Percentiles rank a stretch among this genome's conserved stretches.
phyloP scores from a whole-genome alignment of 2,329 filamentous ascomycete genomes.

The Talaromyces islandicus region DNA sequence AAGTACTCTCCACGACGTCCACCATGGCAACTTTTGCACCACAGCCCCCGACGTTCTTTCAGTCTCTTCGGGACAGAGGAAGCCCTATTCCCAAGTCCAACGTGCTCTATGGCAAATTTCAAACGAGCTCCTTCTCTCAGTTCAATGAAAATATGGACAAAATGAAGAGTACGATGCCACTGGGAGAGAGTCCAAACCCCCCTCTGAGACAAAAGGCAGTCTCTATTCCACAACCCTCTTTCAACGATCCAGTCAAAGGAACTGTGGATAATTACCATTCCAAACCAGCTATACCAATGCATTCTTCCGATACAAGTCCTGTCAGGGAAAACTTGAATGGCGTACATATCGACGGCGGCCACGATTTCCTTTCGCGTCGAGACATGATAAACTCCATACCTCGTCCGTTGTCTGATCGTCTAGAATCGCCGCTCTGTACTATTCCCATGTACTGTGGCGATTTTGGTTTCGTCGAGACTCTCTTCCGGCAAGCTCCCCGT shows the following conservation, averaged over 20 bases:
- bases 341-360: not conserved
- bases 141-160: not conserved
- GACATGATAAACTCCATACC: not conserved
- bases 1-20: not conserved
- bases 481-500: constrained; percentile 1
- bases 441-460: constrained; percentile 22
- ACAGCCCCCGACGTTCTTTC: not conserved
- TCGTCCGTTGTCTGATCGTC: not conserved
- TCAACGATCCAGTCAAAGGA: not conserved
- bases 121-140: not conserved
- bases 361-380: not conserved
- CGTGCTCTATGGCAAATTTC: not conserved
- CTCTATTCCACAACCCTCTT: not conserved
- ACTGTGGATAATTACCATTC: not conserved
- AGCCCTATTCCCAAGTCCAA: constrained; percentile 1
- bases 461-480: constrained; percentile 5
- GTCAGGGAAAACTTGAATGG: not conserved
- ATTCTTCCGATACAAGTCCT: not conserved
- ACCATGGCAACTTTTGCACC: not conserved
- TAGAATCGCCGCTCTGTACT: constrained; percentile 19
- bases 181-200: not conserved
- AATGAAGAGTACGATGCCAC: not conserved
- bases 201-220: not conserved
- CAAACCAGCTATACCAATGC: not conserved
- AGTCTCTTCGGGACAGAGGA: constrained; percentile 4